phyloP scores from a whole-genome alignment of 768 basidiomycete genomes.

The Mycena indigotica region DNA sequence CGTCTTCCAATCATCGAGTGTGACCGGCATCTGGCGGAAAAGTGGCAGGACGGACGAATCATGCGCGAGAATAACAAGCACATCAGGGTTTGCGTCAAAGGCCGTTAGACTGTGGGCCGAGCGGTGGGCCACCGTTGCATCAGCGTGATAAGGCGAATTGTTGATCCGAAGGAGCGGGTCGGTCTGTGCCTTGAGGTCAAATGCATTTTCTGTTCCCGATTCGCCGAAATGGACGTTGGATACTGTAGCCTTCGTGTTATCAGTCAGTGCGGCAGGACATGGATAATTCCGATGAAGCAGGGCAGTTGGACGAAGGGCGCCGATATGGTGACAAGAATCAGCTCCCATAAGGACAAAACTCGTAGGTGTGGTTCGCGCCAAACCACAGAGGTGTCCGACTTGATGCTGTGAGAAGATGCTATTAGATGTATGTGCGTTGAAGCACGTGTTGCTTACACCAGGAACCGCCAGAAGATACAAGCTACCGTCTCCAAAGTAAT shows the following conservation, averaged over 20 bases:
- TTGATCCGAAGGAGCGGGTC: slow-evolving; percentile 8
- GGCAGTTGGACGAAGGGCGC: slow-evolving; percentile 20
- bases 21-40: slow-evolving; percentile 7
- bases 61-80: slow-evolving; percentile 22
- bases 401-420: slow-evolving; percentile 10
- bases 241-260: neutral
- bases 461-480: slow-evolving; percentile 20
- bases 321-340: slow-evolving; percentile 21
- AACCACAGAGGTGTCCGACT: slow-evolving; percentile 18
- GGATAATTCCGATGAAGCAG: slow-evolving; percentile 13
- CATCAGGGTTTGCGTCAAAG: slow-evolving; percentile 24
- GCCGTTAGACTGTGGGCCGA: slow-evolving; percentile 11
- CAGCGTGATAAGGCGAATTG: slow-evolving; percentile 11
- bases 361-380: slow-evolving; percentile 19
- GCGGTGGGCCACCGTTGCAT: slow-evolving; percentile 7
- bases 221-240: neutral
- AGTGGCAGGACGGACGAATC: slow-evolving; percentile 17
- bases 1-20: slow-evolving; percentile 22
- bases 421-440: neutral
- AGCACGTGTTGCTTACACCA: slow-evolving; percentile 8
- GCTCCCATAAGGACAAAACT: slow-evolving; percentile 21
- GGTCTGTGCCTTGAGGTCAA: neutral
- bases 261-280: slow-evolving; percentile 9
- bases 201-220: neutral
- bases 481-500: slow-evolving; percentile 22